These are phyloP conservation scores for Collariella sp. DNA, from an alignment of 495 filamentous ascomycete species.

Conservation along the genomic window DNA sequence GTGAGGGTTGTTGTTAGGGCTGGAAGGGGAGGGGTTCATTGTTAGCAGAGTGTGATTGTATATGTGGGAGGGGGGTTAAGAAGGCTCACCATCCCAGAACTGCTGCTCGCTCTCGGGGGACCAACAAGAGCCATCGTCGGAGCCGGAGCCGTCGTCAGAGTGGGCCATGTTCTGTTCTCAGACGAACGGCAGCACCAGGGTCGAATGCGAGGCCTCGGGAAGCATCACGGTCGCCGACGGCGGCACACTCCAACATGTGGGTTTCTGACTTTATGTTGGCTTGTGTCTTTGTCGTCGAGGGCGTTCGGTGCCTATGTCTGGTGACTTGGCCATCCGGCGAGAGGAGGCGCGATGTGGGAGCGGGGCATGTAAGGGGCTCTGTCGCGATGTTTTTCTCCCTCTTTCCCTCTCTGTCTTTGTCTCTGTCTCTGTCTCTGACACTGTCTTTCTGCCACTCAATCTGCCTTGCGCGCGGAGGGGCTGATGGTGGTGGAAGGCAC, in stretches of 20 bases:
- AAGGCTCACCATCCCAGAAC: constrained; percentile 77
- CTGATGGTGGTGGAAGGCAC: background rate
- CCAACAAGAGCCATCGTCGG: constrained; percentile 49
- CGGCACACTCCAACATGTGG: constrained; percentile 6
- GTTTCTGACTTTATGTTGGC: too few species aligned
- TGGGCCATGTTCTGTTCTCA: constrained; percentile 47
- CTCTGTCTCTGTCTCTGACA: background rate
- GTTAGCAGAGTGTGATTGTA: too few species aligned
- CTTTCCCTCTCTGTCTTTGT: too few species aligned
- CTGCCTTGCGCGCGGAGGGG: background rate
- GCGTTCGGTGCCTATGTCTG: background rate
- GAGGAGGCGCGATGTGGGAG: background rate
- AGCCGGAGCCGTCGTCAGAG: constrained; percentile 50
- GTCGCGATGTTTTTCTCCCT: too few species aligned
- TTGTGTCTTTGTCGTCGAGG: constrained; percentile 1
- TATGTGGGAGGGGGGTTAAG: too few species aligned
- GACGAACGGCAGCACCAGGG: constrained; percentile 16
- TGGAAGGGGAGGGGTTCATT: background rate
- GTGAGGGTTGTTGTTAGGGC: constrained; percentile 1
- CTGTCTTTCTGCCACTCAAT: background rate
- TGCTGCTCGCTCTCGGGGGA: constrained; percentile 76
- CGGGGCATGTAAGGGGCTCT: background rate
- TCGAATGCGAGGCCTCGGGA: constrained; percentile 1
- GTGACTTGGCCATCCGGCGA: constrained; percentile 8
- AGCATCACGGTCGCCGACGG: constrained; percentile 22